Percentiles rank a stretch among this genome's conserved stretches.
Evolutionary conservation across 352 stramenopile species (phyloP).

Genomic region (Globisporangium cederbergense): DNA sequence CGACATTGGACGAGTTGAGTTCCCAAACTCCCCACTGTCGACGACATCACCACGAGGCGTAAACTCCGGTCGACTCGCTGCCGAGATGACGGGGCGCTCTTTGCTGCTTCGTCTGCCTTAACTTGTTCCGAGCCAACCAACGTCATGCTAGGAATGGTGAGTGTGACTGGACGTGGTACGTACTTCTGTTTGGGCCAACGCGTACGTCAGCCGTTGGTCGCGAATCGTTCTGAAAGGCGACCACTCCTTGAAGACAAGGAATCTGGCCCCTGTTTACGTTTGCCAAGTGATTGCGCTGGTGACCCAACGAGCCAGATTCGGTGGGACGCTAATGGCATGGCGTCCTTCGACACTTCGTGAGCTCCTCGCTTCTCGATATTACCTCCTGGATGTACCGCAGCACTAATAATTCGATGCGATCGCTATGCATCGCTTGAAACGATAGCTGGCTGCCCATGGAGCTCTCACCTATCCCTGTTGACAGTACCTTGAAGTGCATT

Average conservation of each 20-base stretch:
- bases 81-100: background rate
- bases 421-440: no score
- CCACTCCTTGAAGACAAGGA: background rate
- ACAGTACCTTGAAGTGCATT: no score
- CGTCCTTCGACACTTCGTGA: no score
- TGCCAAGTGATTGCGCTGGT: no score
- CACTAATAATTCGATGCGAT: no score
- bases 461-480: no score
- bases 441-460: no score
- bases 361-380: no score
- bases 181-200: background rate
- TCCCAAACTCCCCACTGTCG: background rate
- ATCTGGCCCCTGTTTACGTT: no score
- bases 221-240: background rate
- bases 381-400: no score
- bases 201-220: background rate
- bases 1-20: background rate
- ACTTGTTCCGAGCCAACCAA: background rate
- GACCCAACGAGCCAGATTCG: no score
- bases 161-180: background rate
- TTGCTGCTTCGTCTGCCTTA: background rate
- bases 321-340: no score
- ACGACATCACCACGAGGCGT: background rate
- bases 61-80: background rate
- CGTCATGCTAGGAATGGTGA: background rate